phyloP scores from a whole-genome alignment of 1,284 basidiomycete species.

The Pseudozyma pruni region DNA sequence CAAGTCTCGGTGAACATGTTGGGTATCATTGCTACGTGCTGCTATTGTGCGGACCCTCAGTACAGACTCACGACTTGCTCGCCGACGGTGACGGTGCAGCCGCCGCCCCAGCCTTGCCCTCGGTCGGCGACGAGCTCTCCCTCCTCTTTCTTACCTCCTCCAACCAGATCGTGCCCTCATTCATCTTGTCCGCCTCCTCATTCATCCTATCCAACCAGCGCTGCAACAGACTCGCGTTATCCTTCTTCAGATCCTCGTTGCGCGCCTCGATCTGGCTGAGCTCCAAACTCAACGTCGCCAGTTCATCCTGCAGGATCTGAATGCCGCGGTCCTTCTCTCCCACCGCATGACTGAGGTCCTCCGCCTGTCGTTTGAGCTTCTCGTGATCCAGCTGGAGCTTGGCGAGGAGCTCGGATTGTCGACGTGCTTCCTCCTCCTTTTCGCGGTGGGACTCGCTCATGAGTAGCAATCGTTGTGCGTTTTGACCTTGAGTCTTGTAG shows the following conservation, averaged over 20 bases:
- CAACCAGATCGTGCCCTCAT: slow-evolving; percentile 72
- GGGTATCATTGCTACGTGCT: slow-evolving; percentile 15
- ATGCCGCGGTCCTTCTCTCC: slow-evolving; percentile 81
- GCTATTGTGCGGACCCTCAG: background rate
- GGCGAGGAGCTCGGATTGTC: slow-evolving; percentile 80
- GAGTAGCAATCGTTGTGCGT: slow-evolving; percentile 87
- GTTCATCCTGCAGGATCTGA: slow-evolving; percentile 87
- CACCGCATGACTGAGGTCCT: slow-evolving; percentile 79
- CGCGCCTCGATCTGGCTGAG: slow-evolving; percentile 86
- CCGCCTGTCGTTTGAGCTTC: slow-evolving; percentile 70
- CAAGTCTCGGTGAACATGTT: background rate
- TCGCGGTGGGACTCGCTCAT: slow-evolving; percentile 94
- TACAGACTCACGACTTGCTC: background rate
- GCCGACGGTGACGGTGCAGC: background rate
- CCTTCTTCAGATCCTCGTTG: slow-evolving; percentile 83
- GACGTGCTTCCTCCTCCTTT: slow-evolving; percentile 82
- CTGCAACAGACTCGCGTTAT: slow-evolving; percentile 92
- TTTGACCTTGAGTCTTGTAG: slow-evolving; percentile 96
- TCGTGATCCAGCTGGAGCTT: slow-evolving; percentile 79
- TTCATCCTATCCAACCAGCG: slow-evolving; percentile 75
- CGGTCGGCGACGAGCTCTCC: slow-evolving; percentile 15
- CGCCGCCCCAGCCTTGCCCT: background rate
- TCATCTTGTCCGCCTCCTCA: slow-evolving; percentile 91
- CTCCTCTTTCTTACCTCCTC: slow-evolving; percentile 45
- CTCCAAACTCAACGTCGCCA: slow-evolving; percentile 71